Conservation (phyloP, 2,329 filamentous ascomycete genomes). For the Chaetomium strumarium region DNA sequence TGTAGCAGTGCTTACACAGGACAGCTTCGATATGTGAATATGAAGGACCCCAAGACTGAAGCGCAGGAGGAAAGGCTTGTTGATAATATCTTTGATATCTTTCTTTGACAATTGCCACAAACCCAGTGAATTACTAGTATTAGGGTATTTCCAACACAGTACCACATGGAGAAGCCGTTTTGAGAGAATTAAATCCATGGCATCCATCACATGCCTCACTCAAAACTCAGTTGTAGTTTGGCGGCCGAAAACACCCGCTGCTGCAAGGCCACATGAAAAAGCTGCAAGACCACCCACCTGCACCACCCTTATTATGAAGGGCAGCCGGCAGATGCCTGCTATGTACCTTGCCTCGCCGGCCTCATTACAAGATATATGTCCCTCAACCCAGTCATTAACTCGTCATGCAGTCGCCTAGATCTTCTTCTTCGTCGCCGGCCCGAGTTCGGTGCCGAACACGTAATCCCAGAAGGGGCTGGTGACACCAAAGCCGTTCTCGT, state of each 20-base stretch:
- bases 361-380: conserved; percentile 21
- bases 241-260: not conserved
- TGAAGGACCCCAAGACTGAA: too few species aligned
- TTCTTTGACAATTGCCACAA: not conserved
- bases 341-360: conserved; percentile 2
- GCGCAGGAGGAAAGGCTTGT: too few species aligned
- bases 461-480: conserved; percentile 94
- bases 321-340: conserved; percentile 1
- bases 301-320: not conserved
- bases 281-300: not conserved
- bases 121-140: not conserved
- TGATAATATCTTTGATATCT: too few species aligned
- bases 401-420: not conserved
- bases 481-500: conserved; percentile 94
- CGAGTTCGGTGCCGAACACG: conserved; percentile 83
- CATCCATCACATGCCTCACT: not conserved
- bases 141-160: conserved; percentile 4
- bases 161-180: too few species aligned
- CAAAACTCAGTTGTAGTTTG: not conserved
- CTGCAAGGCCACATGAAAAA: not conserved
- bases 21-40: too few species aligned
- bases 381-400: conserved; percentile 30
- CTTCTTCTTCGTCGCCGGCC: conserved; percentile 34
- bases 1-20: too few species aligned
- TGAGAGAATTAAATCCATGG: not conserved